Evolutionary conservation across 2,329 filamentous ascomycete genomes (phyloP), one percentile per base, ranked within the genome.

Genomic region (Fusarium cyanostomum): DNA sequence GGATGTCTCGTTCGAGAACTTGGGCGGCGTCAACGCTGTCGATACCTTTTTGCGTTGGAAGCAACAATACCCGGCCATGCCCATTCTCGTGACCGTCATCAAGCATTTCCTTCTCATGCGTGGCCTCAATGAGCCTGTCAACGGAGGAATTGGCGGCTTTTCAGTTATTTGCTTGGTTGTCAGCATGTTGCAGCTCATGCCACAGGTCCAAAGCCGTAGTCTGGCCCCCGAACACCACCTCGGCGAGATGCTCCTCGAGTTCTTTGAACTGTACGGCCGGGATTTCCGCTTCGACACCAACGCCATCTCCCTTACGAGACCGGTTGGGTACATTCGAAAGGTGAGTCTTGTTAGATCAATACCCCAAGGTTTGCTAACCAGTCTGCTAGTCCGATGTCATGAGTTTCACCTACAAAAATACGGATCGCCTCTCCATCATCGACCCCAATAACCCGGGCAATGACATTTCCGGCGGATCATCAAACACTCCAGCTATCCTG

Each of bases 71-170:
- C 94, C 94, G 1, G 87, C 88, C 8, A 94, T 98, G 92, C 91
- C 92, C 0, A 86, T 92, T 35, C 80, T 99, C 21, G 92, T 97
- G 33, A 89, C 92, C 1, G 74, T 98, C 24, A 85, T 99, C 77
- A 99, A 99, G 79, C 95, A 99, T 67, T 94, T 96, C 58, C 81
- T 99, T 24, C 83, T 91, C 33, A 96, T 99, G 87, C 88, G 93
- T 60, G 92, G 89, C 1, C 81, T 97, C 49, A 97, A 97, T 68
- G 95, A 99, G 75, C 94, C 96, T 5, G 90, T 92, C 35, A 92
- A 88, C 59, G 95, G 95, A 53, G 95, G 95, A 3, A 87, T 99
- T 49, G 95, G 95, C 51, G 95, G 95, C 3, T 98, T 97, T 73
- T 92, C 93, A 1, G 90, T 96, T 64, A 97, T 94, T 53, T 99